Evolutionary conservation across 1,284 basidiomycete genomes (phyloP).

Genomic region (Tylopilus orsonianus): DNA sequence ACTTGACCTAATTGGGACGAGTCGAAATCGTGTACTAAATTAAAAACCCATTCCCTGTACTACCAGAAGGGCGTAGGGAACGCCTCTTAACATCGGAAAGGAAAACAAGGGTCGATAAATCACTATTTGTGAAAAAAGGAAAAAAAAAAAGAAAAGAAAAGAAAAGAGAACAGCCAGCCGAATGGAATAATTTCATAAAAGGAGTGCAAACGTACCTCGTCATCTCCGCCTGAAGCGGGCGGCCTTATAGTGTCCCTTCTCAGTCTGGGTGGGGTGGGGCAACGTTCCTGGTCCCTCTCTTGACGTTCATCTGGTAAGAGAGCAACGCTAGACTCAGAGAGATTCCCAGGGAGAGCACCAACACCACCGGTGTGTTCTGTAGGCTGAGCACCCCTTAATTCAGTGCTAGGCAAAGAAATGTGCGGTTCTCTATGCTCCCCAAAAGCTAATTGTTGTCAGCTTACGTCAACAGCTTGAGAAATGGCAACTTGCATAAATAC

Average conservation of each 20-base stretch:
- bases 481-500: conserved; percentile 13
- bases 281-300: conserved; percentile 7
- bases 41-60: neutral
- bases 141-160: too few species aligned
- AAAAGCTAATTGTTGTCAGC: conserved; percentile 11
- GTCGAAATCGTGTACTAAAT: neutral
- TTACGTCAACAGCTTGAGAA: neutral
- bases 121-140: too few species aligned
- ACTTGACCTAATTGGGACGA: neutral
- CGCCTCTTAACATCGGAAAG: too few species aligned
- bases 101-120: too few species aligned
- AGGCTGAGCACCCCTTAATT: conserved; percentile 29
- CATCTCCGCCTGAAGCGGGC: neutral
- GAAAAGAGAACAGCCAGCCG: too few species aligned
- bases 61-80: too few species aligned
- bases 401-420: conserved; percentile 29
- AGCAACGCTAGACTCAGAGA: conserved; percentile 34
- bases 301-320: conserved; percentile 34
- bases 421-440: neutral
- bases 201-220: conserved; percentile 24
- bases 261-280: conserved; percentile 4
- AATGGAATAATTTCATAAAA: too few species aligned
- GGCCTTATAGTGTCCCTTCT: conserved; percentile 25
- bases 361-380: conserved; percentile 28
- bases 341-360: conserved; percentile 31